A percentile compares a stretch with the other conserved stretches of the same genome.
These are phyloP conservation scores for Candida sanyaensis DNA, from an alignment of 1,139 yeast species.

Conservation along the genomic window DNA sequence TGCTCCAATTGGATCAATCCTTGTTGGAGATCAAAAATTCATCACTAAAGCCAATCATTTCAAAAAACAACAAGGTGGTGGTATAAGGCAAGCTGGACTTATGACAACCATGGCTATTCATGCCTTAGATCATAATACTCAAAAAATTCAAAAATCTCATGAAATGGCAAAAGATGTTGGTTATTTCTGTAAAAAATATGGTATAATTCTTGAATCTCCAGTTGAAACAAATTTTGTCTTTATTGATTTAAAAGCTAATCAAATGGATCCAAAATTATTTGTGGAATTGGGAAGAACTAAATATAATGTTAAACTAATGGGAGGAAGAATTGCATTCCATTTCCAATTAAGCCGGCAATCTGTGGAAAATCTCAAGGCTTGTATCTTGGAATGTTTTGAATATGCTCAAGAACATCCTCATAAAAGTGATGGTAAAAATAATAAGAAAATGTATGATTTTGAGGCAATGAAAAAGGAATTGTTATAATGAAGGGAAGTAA, in stretches of 20 bases:
- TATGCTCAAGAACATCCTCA: constrained; percentile 35
- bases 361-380: constrained; percentile 63
- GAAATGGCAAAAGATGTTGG: constrained; percentile 69
- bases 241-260: constrained; percentile 61
- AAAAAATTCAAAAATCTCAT: constrained; percentile 62
- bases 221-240: constrained; percentile 88
- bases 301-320: constrained; percentile 67
- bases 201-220: constrained; percentile 65
- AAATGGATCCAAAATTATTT: constrained; percentile 60
- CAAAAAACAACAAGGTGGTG: constrained; percentile 94
- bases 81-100: constrained; percentile 87
- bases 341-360: constrained; percentile 72
- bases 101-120: constrained; percentile 78
- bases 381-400: constrained; percentile 58
- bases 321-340: constrained; percentile 82
- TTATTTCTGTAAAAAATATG: constrained; percentile 48
- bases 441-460: constrained; percentile 35
- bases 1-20: constrained; percentile 91
- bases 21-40: constrained; percentile 66
- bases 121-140: constrained; percentile 77
- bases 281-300: constrained; percentile 54
- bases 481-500: background rate
- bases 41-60: constrained; percentile 81
- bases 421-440: constrained; percentile 21
- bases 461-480: constrained; percentile 21